Evolutionary conservation across 768 basidiomycete species (phyloP).

Genomic region (Candolleomyces eurysporus): DNA sequence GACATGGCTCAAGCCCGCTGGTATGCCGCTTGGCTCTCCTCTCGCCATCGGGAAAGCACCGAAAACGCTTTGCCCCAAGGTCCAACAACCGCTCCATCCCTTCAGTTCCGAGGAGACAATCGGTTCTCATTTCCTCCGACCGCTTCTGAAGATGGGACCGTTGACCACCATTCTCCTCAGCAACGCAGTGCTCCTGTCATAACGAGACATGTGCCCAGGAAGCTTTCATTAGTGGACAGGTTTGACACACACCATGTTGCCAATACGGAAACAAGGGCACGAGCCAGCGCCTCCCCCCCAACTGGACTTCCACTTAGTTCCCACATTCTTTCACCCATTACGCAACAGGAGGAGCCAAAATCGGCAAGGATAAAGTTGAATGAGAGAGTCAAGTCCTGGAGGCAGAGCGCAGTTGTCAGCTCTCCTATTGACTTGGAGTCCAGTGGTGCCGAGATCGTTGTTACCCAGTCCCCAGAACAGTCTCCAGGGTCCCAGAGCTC

Average conservation of each 20-base stretch:
- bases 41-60: slow-evolving; percentile 39
- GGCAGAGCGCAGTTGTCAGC: slow-evolving; percentile 51
- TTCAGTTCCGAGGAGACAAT: slow-evolving; percentile 56
- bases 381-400: slow-evolving; percentile 63
- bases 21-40: slow-evolving; percentile 69
- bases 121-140: slow-evolving; percentile 32
- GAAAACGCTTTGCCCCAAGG: slow-evolving; percentile 37
- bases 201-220: slow-evolving; percentile 56
- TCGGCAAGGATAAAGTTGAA: slow-evolving; percentile 53
- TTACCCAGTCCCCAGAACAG: slow-evolving; percentile 34
- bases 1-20: slow-evolving; percentile 74
- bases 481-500: slow-evolving; percentile 25
- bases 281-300: slow-evolving; percentile 25
- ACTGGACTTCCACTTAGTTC: slow-evolving; percentile 22
- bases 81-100: slow-evolving; percentile 41
- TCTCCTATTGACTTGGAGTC: slow-evolving; percentile 49
- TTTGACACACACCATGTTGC: slow-evolving; percentile 36
- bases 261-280: slow-evolving; percentile 31
- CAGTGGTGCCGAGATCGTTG: slow-evolving; percentile 14
- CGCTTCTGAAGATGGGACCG: slow-evolving; percentile 33
- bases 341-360: slow-evolving; percentile 58
- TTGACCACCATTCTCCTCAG: slow-evolving; percentile 36
- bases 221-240: slow-evolving; percentile 68
- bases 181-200: slow-evolving; percentile 27
- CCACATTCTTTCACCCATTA: slow-evolving; percentile 55